A percentile compares a stretch with the other conserved stretches of the same genome.
Conservation (phyloP, 2,329 filamentous ascomycete genomes). For the Pyricularia grisea region DNA sequence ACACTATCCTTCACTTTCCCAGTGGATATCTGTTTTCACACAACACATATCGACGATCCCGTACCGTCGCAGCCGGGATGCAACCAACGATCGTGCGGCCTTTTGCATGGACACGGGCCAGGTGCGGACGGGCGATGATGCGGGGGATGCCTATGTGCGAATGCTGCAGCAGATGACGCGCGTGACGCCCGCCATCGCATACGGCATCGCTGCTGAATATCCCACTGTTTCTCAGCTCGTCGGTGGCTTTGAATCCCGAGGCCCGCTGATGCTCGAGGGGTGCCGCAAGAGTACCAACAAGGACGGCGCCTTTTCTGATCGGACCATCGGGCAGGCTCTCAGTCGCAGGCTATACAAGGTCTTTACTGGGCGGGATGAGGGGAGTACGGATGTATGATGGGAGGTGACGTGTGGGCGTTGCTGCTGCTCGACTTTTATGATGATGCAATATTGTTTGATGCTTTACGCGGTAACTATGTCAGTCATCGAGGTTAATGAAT, state of each 20-base stretch:
- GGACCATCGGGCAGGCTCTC: conserved; percentile 45
- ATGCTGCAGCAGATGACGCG: conserved; percentile 70
- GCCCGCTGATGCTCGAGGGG: conserved; percentile 52
- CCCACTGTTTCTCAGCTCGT: conserved; percentile 48
- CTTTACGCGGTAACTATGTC: neutral
- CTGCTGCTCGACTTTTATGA: neutral
- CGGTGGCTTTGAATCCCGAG: conserved; percentile 44
- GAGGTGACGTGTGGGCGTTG: neutral
- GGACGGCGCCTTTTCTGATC: conserved; percentile 46
- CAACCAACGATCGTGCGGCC: conserved; percentile 38
- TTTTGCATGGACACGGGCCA: conserved; percentile 78
- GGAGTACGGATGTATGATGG: conserved; percentile 41
- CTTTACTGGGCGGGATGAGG: conserved; percentile 47
- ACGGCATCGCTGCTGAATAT: conserved; percentile 57
- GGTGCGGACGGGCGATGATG: conserved; percentile 58
- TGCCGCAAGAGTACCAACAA: conserved; percentile 48
- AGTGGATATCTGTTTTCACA: conserved; percentile 63
- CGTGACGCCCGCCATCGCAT: conserved; percentile 63
- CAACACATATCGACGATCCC: conserved; percentile 71
- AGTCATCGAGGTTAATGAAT: neutral
- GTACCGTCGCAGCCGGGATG: conserved; percentile 50
- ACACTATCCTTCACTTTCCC: neutral
- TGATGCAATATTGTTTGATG: no score
- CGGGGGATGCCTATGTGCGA: conserved; percentile 57
- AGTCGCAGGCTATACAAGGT: conserved; percentile 51